Percentiles rank a stretch among this genome's conserved stretches.
These are phyloP conservation scores for Microcyclosporella mali DNA, from an alignment of 2,329 filamentous ascomycete genomes.

Conservation along the genomic window DNA sequence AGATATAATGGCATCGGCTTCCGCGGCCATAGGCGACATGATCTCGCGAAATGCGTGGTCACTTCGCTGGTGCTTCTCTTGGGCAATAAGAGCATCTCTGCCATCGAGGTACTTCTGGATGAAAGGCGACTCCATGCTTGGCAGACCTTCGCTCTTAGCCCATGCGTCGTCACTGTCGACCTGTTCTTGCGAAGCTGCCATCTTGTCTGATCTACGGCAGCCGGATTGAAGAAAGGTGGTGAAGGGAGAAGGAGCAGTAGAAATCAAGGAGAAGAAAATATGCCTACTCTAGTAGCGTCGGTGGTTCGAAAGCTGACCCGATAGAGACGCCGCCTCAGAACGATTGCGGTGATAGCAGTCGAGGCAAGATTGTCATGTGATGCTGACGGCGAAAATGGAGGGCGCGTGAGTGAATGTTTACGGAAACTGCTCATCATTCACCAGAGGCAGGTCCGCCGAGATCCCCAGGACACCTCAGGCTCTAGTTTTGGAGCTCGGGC, in stretches of 20 bases:
- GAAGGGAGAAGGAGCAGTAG: not conserved
- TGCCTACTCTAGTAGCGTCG: no score
- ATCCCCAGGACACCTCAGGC: no score
- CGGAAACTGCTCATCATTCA: no score
- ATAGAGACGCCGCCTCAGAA: not conserved
- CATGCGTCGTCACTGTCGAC: slow-evolving; percentile 32
- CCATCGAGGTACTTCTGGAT: slow-evolving; percentile 75
- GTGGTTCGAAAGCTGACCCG: not conserved
- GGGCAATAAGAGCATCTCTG: slow-evolving; percentile 65
- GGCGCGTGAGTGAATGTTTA: no score
- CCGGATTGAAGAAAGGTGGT: no score
- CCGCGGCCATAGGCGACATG: slow-evolving; percentile 70
- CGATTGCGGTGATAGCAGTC: no score
- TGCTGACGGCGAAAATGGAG: no score
- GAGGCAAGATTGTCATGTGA: no score
- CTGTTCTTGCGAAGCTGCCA: slow-evolving; percentile 3
- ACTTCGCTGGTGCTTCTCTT: slow-evolving; percentile 77
- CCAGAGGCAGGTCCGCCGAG: no score
- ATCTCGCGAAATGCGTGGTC: slow-evolving; percentile 65
- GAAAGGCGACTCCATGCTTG: slow-evolving; percentile 59
- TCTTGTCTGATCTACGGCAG: not conserved
- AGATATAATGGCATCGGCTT: slow-evolving; percentile 73
- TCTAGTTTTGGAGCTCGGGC: no score
- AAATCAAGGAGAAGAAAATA: not conserved
- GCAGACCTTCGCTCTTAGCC: slow-evolving; percentile 38